Conservation (phyloP, 2,329 filamentous ascomycete species). For the Atkinsonella hypoxylon region DNA sequence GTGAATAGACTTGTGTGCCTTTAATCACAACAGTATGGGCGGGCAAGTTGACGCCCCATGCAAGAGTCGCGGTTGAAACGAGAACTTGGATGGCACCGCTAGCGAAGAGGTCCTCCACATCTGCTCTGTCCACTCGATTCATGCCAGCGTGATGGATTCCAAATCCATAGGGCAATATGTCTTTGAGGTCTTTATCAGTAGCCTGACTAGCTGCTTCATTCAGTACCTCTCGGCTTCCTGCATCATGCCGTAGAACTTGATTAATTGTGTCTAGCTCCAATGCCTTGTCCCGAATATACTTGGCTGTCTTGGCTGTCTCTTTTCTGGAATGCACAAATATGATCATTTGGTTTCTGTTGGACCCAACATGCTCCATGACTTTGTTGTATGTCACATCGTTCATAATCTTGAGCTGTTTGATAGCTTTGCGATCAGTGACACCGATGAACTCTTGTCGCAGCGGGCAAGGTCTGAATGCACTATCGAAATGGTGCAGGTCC, state of each 20-base stretch:
- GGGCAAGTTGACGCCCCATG: conserved; percentile 97
- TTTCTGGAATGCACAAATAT: conserved; percentile 98
- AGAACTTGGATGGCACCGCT: conserved; percentile 88
- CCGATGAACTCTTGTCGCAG: conserved; percentile 95
- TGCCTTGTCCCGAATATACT: conserved; percentile 91
- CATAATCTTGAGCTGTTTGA: conserved; percentile 98
- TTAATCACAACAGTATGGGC: conserved; percentile 99
- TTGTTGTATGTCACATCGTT: conserved; percentile 98
- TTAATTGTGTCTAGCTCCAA: conserved; percentile 96
- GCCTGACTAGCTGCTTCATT: conserved; percentile 74
- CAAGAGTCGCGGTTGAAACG: conserved; percentile 93
- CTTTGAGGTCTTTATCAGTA: conserved; percentile 79
- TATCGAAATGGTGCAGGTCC: conserved; percentile 93
- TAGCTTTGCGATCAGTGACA: conserved; percentile 93
- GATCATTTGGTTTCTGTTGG: conserved; percentile 91
- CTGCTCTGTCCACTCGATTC: conserved; percentile 86
- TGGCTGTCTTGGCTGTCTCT: conserved; percentile 94
- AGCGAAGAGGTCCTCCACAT: conserved; percentile 88
- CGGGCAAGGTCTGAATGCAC: conserved; percentile 84
- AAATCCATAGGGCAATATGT: conserved; percentile 89
- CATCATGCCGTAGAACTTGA: conserved; percentile 86
- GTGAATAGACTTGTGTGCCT: conserved; percentile 94
- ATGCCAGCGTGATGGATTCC: conserved; percentile 98
- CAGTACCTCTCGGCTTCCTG: conserved; percentile 79
- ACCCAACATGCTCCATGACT: conserved; percentile 89